These are phyloP conservation scores for Tylopilus sp. DNA, from an alignment of 768 basidiomycete species.

Conservation along the genomic window DNA sequence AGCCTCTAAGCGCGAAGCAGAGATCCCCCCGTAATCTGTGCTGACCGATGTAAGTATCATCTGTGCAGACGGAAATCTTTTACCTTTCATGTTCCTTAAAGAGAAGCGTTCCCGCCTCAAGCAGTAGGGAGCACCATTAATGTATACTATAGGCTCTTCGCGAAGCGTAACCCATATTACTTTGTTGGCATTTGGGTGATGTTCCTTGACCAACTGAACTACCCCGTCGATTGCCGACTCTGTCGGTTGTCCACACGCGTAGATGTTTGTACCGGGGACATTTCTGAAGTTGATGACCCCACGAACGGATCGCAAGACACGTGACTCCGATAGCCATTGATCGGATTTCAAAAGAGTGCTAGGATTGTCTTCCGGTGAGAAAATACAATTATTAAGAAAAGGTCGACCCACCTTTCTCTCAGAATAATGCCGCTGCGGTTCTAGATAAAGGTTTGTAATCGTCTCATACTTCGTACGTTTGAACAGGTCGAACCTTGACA, in stretches of 20 bases:
- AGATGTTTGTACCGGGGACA: conserved; percentile 76
- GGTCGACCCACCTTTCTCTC: conserved; percentile 65
- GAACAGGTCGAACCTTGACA: conserved; percentile 57
- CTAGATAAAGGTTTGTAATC: conserved; percentile 36
- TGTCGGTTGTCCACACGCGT: conserved; percentile 92
- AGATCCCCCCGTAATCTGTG: conserved; percentile 92
- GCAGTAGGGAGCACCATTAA: conserved; percentile 93
- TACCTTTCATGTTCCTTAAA: conserved; percentile 92
- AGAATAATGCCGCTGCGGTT: conserved; percentile 93
- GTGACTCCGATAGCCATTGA: conserved; percentile 79
- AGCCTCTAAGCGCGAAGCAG: conserved; percentile 80
- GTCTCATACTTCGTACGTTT: not conserved
- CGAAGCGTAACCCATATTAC: conserved; percentile 92
- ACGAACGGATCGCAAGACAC: conserved; percentile 65
- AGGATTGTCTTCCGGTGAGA: not conserved
- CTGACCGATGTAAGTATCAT: not conserved
- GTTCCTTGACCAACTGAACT: conserved; percentile 55
- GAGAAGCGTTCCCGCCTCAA: conserved; percentile 81
- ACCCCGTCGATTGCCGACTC: conserved; percentile 81
- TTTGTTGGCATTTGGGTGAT: conserved; percentile 56
- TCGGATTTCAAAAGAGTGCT: conserved; percentile 91
- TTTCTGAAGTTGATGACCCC: conserved; percentile 96
- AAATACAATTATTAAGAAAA: not conserved
- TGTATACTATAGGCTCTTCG: conserved; percentile 88
- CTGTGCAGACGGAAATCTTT: conserved; percentile 1